Conservation (phyloP, 2,329 filamentous ascomycete species). For the Penicillium sp. region DNA sequence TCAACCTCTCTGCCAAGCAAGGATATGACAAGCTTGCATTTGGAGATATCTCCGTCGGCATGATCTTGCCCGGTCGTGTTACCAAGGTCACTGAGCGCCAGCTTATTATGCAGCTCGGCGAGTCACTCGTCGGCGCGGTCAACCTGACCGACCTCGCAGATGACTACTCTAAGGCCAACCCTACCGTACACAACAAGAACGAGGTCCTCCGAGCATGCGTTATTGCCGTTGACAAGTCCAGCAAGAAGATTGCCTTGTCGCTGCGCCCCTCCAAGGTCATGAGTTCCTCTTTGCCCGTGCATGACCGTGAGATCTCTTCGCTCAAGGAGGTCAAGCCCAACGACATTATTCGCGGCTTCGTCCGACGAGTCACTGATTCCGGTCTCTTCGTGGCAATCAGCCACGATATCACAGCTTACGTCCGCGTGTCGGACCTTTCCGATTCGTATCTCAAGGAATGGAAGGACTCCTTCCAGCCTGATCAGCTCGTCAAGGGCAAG, state of each 20-base stretch:
- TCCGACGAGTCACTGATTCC: slow-evolving; percentile 85
- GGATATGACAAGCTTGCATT: slow-evolving; percentile 62
- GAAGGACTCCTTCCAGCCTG: slow-evolving; percentile 83
- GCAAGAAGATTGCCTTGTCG: slow-evolving; percentile 81
- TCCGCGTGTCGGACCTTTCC: slow-evolving; percentile 83
- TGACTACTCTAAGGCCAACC: slow-evolving; percentile 77
- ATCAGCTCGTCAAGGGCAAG: slow-evolving; percentile 87
- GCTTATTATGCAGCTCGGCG: slow-evolving; percentile 80
- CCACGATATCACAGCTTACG: slow-evolving; percentile 74
- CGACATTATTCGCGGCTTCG: slow-evolving; percentile 82
- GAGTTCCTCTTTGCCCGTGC: slow-evolving; percentile 76
- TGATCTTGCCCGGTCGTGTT: slow-evolving; percentile 77
- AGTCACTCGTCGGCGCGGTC: slow-evolving; percentile 73
- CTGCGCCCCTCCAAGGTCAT: slow-evolving; percentile 82
- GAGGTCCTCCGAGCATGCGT: slow-evolving; percentile 87
- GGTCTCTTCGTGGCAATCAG: slow-evolving; percentile 85
- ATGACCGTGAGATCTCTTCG: slow-evolving; percentile 74
- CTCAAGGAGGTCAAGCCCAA: slow-evolving; percentile 70
- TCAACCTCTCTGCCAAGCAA: slow-evolving; percentile 81
- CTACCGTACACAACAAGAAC: slow-evolving; percentile 73
- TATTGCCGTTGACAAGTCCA: slow-evolving; percentile 72
- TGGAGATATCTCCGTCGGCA: slow-evolving; percentile 69
- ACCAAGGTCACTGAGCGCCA: slow-evolving; percentile 83
- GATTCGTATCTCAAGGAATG: slow-evolving; percentile 93
- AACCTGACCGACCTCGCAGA: slow-evolving; percentile 81